Conservation (phyloP, 2,329 filamentous ascomycete genomes). For the Beauveria sp. region DNA sequence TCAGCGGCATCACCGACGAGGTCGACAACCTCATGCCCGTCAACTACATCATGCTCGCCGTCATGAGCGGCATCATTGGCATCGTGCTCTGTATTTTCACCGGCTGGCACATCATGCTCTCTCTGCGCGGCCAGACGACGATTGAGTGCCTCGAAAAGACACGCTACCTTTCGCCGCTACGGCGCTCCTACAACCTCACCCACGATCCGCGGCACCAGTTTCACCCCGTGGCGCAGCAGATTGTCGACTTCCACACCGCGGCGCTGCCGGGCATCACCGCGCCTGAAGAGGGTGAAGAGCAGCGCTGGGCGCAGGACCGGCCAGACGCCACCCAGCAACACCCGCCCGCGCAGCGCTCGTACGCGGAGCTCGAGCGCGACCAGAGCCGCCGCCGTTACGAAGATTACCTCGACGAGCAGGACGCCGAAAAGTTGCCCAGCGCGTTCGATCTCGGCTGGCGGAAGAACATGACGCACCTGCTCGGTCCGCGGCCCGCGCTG, state of each 20-base stretch:
- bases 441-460: conserved; percentile 87
- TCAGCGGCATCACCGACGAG: conserved; percentile 57
- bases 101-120: conserved; percentile 81
- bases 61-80: conserved; percentile 85
- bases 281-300: conserved; percentile 71
- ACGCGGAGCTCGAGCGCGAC: conserved; percentile 47
- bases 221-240: conserved; percentile 56
- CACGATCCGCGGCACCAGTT: conserved; percentile 44
- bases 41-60: conserved; percentile 82
- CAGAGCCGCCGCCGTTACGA: conserved; percentile 50
- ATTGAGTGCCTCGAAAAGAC: conserved; percentile 97
- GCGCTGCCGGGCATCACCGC: conserved; percentile 71
- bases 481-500: conserved; percentile 63
- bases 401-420: conserved; percentile 81
- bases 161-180: conserved; percentile 76
- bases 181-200: conserved; percentile 58
- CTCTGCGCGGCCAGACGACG: conserved; percentile 74
- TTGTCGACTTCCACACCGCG: conserved; percentile 77
- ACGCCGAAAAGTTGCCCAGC: conserved; percentile 80
- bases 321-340: conserved; percentile 13
- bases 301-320: conserved; percentile 22
- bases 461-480: conserved; percentile 71
- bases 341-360: conserved; percentile 40
- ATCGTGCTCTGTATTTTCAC: conserved; percentile 86
- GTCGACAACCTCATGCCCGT: conserved; percentile 74